phyloP scores from a whole-genome alignment of 805 yeast genomes.

The Metschnikowia lunata region DNA sequence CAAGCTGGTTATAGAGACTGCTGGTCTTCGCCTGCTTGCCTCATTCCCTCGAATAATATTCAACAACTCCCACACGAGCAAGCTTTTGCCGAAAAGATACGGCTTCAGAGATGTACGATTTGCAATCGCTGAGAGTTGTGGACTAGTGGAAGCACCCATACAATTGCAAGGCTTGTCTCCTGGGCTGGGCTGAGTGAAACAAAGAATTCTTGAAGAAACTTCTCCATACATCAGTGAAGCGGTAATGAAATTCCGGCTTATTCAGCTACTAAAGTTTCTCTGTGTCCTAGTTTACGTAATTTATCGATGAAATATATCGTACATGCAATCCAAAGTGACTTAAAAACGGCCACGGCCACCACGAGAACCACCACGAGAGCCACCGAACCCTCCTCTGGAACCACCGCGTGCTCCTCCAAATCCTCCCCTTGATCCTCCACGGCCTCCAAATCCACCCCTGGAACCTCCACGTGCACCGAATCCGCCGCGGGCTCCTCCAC shows the following conservation, averaged over 20 bases:
- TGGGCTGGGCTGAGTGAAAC: too few relatives aligned
- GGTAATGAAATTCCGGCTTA: too few relatives aligned
- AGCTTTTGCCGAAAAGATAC: constrained; percentile 33
- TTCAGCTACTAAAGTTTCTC: too few relatives aligned
- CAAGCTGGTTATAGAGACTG: constrained; percentile 33
- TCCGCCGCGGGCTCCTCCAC: constrained; percentile 41
- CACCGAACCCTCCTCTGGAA: constrained; percentile 35
- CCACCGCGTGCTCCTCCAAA: constrained; percentile 27
- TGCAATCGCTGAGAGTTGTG: constrained; percentile 52
- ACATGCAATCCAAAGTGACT: constrained; percentile 13
- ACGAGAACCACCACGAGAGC: constrained; percentile 23
- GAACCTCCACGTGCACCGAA: constrained; percentile 23
- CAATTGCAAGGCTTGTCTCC: not conserved
- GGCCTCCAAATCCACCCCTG: constrained; percentile 33
- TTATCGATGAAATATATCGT: constrained; percentile 7
- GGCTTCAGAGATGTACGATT: constrained; percentile 54
- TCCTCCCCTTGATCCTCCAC: constrained; percentile 17
- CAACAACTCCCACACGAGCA: constrained; percentile 45
- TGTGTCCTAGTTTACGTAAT: too few relatives aligned
- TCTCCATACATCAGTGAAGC: too few relatives aligned
- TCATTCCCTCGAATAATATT: constrained; percentile 45
- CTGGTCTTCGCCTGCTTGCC: constrained; percentile 32
- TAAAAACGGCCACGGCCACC: constrained; percentile 19
- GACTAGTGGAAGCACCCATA: constrained; percentile 20
- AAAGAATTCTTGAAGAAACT: too few relatives aligned